phyloP scores from a whole-genome alignment of 2,329 filamentous ascomycete genomes.

The Ophiostoma sp. region DNA sequence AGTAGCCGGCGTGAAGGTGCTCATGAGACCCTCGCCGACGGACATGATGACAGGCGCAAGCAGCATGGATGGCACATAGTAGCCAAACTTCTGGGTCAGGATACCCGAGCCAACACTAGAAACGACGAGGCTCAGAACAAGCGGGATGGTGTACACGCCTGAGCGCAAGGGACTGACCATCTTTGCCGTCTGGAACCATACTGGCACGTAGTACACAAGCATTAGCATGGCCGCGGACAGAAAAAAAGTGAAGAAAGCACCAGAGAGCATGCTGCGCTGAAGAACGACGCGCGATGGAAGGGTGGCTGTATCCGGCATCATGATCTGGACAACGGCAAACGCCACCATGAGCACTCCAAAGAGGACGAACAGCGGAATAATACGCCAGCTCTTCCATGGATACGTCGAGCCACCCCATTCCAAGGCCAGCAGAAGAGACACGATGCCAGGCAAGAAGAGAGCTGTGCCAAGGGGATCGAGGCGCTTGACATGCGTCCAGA shows the following conservation, averaged over 20 bases:
- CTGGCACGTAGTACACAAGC: slow-evolving; percentile 25
- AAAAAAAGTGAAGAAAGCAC: slow-evolving; percentile 9
- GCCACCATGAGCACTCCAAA: slow-evolving; percentile 3
- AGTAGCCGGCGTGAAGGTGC: slow-evolving; percentile 32
- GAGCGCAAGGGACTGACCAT: slow-evolving; percentile 36
- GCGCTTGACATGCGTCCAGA: not conserved
- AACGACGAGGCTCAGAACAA: slow-evolving; percentile 37
- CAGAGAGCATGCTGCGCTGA: slow-evolving; percentile 28
- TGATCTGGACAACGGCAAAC: not conserved
- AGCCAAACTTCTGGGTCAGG: slow-evolving; percentile 36
- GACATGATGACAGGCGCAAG: slow-evolving; percentile 25
- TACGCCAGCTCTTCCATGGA: slow-evolving; percentile 32
- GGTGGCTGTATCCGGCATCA: slow-evolving; percentile 30
- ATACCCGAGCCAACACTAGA: slow-evolving; percentile 37
- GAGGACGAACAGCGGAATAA: slow-evolving; percentile 34
- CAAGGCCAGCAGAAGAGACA: slow-evolving; percentile 42
- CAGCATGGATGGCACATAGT: slow-evolving; percentile 30
- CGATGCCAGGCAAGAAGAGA: slow-evolving; percentile 30
- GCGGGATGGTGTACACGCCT: slow-evolving; percentile 39
- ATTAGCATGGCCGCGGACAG: slow-evolving; percentile 13
- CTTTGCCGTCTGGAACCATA: slow-evolving; percentile 44
- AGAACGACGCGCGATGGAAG: slow-evolving; percentile 37
- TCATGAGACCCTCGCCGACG: slow-evolving; percentile 41
- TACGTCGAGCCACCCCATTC: slow-evolving; percentile 40
- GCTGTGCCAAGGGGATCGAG: not conserved